phyloP scores from a whole-genome alignment of 2,329 filamentous ascomycete genomes.

The Orbilia oligospora region DNA sequence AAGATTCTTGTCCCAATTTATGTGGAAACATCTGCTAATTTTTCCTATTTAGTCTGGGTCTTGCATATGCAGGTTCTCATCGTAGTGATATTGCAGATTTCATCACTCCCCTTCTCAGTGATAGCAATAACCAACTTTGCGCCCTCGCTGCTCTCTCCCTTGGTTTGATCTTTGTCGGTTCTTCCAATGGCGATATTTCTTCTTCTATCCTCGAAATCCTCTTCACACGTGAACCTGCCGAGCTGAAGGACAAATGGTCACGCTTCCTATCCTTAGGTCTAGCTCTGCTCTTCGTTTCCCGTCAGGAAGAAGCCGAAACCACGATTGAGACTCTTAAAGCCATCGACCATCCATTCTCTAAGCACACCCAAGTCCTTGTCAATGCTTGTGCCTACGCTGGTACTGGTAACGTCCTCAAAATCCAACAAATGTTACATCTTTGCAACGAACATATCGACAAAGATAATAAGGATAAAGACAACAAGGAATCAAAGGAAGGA shows the following conservation, averaged over 20 bases:
- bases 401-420: conserved; percentile 95
- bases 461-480: conserved; percentile 82
- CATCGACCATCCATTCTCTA: conserved; percentile 95
- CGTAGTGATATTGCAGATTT: conserved; percentile 88
- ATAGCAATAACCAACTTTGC: conserved; percentile 94
- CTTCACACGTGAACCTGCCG: conserved; percentile 87
- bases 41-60: conserved; percentile 75
- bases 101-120: conserved; percentile 87
- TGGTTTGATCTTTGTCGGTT: conserved; percentile 92
- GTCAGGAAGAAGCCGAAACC: conserved; percentile 98
- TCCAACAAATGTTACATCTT: conserved; percentile 96
- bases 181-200: conserved; percentile 89
- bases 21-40: neutral
- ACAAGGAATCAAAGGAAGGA: conserved; percentile 71
- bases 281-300: conserved; percentile 93
- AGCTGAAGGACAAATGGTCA: conserved; percentile 97
- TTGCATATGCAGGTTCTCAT: conserved; percentile 94
- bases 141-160: conserved; percentile 94
- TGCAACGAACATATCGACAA: conserved; percentile 98
- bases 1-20: neutral
- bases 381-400: conserved; percentile 99
- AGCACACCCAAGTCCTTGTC: conserved; percentile 92
- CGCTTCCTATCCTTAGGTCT: conserved; percentile 95
- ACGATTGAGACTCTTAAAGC: conserved; percentile 96
- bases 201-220: conserved; percentile 93